Conservation (phyloP, 345 rosid genomes). For the Eucalyptus pauciflora region DNA sequence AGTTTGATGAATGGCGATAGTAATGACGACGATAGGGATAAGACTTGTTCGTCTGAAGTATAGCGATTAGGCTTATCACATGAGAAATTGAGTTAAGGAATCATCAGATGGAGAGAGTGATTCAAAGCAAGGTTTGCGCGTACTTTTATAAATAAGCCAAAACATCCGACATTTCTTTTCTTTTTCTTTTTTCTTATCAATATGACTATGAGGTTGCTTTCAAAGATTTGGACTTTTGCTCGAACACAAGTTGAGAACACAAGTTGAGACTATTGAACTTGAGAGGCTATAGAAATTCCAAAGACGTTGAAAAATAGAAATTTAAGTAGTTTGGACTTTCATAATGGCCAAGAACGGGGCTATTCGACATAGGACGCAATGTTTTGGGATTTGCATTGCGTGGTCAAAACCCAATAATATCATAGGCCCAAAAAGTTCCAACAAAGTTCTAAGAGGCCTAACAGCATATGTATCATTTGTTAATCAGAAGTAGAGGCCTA, state of each 20-base stretch:
- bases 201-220: background rate
- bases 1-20: background rate
- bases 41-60: background rate
- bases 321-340: too few species aligned
- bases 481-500: rapidly evolving
- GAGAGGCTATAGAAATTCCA: background rate
- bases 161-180: background rate
- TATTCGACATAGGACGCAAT: background rate
- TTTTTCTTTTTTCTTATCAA: background rate
- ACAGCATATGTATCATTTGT: too few species aligned
- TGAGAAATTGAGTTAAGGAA: background rate
- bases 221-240: background rate
- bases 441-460: background rate
- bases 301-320: background rate
- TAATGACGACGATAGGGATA: background rate
- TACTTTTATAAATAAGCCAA: background rate
- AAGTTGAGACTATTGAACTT: background rate
- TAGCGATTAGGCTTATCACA: background rate
- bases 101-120: background rate
- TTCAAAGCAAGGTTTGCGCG: background rate
- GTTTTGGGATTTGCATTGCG: background rate
- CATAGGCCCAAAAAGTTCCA: background rate
- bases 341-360: too few species aligned
- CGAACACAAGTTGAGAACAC: background rate
- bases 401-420: background rate